Evolutionary conservation across 2,329 filamentous ascomycete species (phyloP).

Genomic region (Talaromyces sp.): DNA sequence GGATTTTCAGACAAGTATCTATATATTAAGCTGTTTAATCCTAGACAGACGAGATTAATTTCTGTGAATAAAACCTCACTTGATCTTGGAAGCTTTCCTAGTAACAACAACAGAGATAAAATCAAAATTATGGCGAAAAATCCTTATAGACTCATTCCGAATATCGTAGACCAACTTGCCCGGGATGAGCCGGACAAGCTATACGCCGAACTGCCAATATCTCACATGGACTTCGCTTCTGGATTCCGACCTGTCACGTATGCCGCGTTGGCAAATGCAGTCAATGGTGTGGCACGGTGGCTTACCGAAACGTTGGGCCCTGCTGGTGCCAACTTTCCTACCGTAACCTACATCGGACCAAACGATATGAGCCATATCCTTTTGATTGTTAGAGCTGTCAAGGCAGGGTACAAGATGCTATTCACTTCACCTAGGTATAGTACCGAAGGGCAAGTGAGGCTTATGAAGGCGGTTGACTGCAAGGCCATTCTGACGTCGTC

Average conservation of each 20-base stretch:
- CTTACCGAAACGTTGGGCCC: conserved; percentile 29
- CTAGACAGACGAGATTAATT: not conserved
- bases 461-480: conserved; percentile 14
- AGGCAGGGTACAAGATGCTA: conserved; percentile 33
- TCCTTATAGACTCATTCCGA: conserved; percentile 27
- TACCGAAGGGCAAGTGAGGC: conserved; percentile 7
- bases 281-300: conserved; percentile 37
- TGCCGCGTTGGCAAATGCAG: conserved; percentile 24
- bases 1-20: not conserved
- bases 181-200: conserved; percentile 19
- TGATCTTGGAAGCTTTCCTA: not conserved
- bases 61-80: not conserved
- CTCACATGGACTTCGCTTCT: conserved; percentile 24
- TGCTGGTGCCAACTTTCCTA: conserved; percentile 26
- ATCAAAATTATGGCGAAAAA: not conserved
- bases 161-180: conserved; percentile 36
- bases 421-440: conserved; percentile 19
- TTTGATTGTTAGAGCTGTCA: conserved; percentile 36
- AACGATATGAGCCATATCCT: conserved; percentile 41
- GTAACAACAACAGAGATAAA: not conserved
- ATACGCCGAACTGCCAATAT: conserved; percentile 31
- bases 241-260: conserved; percentile 23
- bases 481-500: conserved; percentile 15
- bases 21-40: not conserved
- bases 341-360: conserved; percentile 41